Evolutionary conservation across 192 early-diverging fungal genomes (phyloP).

Genomic region (Gaertneriomyces sp.): DNA sequence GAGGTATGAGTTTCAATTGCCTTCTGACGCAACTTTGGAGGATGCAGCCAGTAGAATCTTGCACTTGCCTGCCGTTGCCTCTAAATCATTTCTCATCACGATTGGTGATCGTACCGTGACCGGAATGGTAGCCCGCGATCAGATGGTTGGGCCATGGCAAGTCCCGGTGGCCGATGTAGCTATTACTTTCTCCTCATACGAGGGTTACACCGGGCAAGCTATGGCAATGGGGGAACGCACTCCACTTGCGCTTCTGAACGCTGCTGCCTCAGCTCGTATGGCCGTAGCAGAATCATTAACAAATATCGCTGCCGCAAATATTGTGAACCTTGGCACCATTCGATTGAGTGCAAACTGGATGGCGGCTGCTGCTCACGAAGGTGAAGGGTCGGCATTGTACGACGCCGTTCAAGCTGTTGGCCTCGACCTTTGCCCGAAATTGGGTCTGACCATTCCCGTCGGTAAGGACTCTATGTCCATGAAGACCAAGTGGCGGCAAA

Average conservation of each 20-base stretch:
- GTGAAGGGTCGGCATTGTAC: conserved; percentile 91
- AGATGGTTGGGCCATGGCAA: conserved; percentile 99
- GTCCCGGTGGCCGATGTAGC: conserved; percentile 96
- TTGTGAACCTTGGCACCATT: conserved; percentile 67
- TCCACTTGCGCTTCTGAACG: conserved; percentile 75
- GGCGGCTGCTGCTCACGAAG: conserved; percentile 83
- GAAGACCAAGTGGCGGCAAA: conserved; percentile 83
- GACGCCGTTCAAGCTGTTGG: conserved; percentile 91
- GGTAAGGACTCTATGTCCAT: conserved; percentile 99
- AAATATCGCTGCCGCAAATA: conserved; percentile 85
- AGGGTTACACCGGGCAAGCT: conserved; percentile 80
- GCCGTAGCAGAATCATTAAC: conserved; percentile 91
- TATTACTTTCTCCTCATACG: conserved; percentile 79
- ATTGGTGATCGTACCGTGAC: conserved; percentile 97
- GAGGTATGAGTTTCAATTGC: conserved; percentile 58
- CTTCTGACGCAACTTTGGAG: conserved; percentile 28
- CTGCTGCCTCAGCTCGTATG: conserved; percentile 92
- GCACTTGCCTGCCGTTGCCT: conserved; percentile 80
- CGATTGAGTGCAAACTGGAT: conserved; percentile 99
- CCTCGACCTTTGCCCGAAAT: conserved; percentile 83
- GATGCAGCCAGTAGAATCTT: conserved; percentile 76
- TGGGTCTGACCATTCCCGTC: conserved; percentile 94
- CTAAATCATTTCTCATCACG: conserved; percentile 94
- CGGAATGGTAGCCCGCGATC: conserved; percentile 92
- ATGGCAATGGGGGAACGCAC: conserved; percentile 99